Conservation (phyloP, 768 basidiomycete genomes). For the Lepiota venenata region DNA sequence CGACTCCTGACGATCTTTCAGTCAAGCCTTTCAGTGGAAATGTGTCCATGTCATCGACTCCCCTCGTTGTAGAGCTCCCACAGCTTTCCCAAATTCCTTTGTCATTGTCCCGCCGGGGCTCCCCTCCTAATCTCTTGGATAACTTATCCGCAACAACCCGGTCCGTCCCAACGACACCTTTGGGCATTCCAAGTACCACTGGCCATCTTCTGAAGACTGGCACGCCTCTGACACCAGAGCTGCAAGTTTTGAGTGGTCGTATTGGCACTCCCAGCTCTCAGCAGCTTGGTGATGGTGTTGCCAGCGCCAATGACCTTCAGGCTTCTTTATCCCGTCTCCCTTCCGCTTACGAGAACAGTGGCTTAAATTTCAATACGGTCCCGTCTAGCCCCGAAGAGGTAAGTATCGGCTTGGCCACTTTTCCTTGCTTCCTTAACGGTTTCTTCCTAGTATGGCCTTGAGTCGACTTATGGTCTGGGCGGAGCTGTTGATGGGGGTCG, state of each 20-base stretch:
- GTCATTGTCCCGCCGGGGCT: slow-evolving; percentile 68
- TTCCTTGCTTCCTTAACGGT: slow-evolving; percentile 19
- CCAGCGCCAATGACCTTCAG: slow-evolving; percentile 55
- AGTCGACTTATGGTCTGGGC: slow-evolving; percentile 50
- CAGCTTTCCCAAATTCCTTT: slow-evolving; percentile 57
- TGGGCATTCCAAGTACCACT: slow-evolving; percentile 50
- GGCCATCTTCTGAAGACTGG: slow-evolving; percentile 59
- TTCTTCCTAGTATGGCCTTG: slow-evolving; percentile 48
- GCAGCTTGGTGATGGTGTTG: slow-evolving; percentile 46
- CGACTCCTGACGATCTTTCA: slow-evolving; percentile 50
- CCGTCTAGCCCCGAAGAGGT: slow-evolving; percentile 59
- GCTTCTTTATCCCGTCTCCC: slow-evolving; percentile 71
- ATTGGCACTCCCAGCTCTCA: slow-evolving; percentile 46
- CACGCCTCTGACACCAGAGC: slow-evolving; percentile 62
- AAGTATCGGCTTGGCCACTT: slow-evolving; percentile 16
- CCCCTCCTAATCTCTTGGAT: slow-evolving; percentile 66
- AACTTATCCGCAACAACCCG: slow-evolving; percentile 59
- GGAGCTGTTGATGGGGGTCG: slow-evolving; percentile 47
- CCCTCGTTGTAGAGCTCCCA: slow-evolving; percentile 41
- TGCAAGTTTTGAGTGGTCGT: slow-evolving; percentile 60
- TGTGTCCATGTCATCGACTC: slow-evolving; percentile 60
- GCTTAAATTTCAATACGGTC: slow-evolving; percentile 52
- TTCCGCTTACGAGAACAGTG: slow-evolving; percentile 48
- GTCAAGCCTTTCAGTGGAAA: slow-evolving; percentile 39
- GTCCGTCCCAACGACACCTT: slow-evolving; percentile 82